phyloP scores from a whole-genome alignment of 2,329 filamentous ascomycete genomes.

The Rhexocercosporidium sp. region DNA sequence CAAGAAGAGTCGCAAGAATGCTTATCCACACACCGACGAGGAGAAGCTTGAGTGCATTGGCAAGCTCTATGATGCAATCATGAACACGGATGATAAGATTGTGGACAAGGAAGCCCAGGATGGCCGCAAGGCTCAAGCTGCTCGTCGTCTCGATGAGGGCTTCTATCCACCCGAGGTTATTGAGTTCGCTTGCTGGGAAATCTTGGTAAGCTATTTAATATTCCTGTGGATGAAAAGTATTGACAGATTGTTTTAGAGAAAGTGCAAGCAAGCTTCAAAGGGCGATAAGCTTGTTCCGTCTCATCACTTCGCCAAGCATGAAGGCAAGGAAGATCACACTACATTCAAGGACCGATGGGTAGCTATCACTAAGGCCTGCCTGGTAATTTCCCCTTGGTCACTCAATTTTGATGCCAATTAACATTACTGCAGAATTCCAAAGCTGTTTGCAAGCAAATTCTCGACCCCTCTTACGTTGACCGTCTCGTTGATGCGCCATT shows the following conservation, averaged over 20 bases:
- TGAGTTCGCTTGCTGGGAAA: slow-evolving; percentile 30
- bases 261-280: slow-evolving; percentile 13
- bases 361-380: slow-evolving; percentile 18
- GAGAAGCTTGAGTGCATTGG: slow-evolving; percentile 14
- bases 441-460: slow-evolving; percentile 36
- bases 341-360: slow-evolving; percentile 26
- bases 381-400: slow-evolving; percentile 19
- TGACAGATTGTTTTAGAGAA: slow-evolving; percentile 16
- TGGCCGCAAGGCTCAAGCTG: slow-evolving; percentile 29
- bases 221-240: not conserved
- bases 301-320: slow-evolving; percentile 23
- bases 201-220: slow-evolving; percentile 27
- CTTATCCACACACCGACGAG: not conserved
- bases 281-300: slow-evolving; percentile 22
- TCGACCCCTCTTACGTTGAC: slow-evolving; percentile 32
- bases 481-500: slow-evolving; percentile 35
- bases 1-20: too few relatives aligned
- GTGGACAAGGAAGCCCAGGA: slow-evolving; percentile 29
- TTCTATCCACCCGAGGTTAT: slow-evolving; percentile 20
- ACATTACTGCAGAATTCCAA: slow-evolving; percentile 29
- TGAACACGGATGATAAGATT: slow-evolving; percentile 22
- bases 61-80: slow-evolving; percentile 28
- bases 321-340: slow-evolving; percentile 4
- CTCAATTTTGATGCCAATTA: not conserved
- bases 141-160: slow-evolving; percentile 15